Conservation (phyloP, 768 basidiomycete genomes). For the Phylloporus sp. region DNA sequence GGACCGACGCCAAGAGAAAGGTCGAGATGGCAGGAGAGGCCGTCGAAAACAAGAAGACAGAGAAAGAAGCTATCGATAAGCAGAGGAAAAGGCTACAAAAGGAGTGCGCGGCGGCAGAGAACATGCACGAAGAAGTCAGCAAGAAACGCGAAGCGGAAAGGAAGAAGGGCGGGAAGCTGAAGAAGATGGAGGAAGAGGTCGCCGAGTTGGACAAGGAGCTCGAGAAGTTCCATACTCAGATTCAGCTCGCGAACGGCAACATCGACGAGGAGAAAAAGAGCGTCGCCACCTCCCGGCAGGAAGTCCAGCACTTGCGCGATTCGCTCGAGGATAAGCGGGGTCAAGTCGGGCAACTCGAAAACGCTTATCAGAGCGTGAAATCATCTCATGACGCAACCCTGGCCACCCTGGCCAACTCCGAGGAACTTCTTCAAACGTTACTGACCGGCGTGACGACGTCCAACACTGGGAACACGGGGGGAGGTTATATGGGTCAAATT, state of each 20-base stretch:
- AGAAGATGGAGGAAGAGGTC: constrained; percentile 77
- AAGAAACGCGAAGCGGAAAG: constrained; percentile 81
- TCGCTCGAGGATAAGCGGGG: constrained; percentile 54
- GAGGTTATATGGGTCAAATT: constrained; percentile 96
- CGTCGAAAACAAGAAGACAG: constrained; percentile 45
- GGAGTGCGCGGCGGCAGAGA: constrained; percentile 63
- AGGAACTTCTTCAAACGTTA: constrained; percentile 93
- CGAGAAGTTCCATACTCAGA: constrained; percentile 79
- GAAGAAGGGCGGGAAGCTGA: constrained; percentile 88
- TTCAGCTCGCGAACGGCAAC: constrained; percentile 70
- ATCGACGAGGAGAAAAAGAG: constrained; percentile 75
- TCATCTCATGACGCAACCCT: constrained; percentile 59
- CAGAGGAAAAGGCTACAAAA: constrained; percentile 45
- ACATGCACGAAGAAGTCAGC: constrained; percentile 58
- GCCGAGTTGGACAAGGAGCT: constrained; percentile 72
- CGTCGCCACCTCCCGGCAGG: constrained; percentile 45
- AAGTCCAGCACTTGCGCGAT: constrained; percentile 56
- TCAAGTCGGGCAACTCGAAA: constrained; percentile 52
- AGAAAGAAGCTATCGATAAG: constrained; percentile 43
- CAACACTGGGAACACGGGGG: constrained; percentile 60
- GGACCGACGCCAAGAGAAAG: constrained; percentile 57
- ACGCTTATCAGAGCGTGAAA: constrained; percentile 58
- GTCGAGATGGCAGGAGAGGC: constrained; percentile 52
- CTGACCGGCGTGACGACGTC: constrained; percentile 84
- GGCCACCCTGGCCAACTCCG: constrained; percentile 61